Evolutionary conservation across 2,329 filamentous ascomycete genomes (phyloP).

Genomic region (Aureobasidium namibiae): DNA sequence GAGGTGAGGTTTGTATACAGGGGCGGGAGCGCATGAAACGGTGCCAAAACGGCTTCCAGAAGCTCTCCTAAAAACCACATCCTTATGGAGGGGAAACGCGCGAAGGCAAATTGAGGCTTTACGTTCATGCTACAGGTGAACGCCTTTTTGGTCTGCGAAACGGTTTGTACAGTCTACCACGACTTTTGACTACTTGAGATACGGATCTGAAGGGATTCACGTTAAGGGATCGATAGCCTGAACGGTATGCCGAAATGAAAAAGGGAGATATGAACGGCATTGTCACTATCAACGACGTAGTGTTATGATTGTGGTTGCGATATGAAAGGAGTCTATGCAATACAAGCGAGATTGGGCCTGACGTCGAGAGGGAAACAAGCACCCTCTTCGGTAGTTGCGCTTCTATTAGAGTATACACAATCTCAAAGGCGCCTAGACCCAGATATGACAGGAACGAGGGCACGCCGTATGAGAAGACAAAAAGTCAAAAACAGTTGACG

Average conservation of each 20-base stretch:
- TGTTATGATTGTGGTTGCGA: conserved; percentile 8
- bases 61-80: background rate
- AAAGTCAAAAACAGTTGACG: background rate
- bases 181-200: background rate
- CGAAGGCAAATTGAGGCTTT: background rate
- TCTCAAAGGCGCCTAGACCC: background rate
- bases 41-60: conserved; percentile 6
- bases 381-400: background rate
- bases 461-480: background rate
- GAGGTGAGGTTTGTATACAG: background rate
- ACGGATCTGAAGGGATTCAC: background rate
- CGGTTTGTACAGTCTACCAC: conserved; percentile 1
- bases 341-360: conserved; percentile 3
- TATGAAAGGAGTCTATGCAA: conserved; percentile 6
- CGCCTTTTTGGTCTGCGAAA: conserved; percentile 2
- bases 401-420: conserved; percentile 3
- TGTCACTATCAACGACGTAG: background rate
- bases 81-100: background rate
- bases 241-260: conserved; percentile 12
- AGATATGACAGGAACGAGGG: background rate
- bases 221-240: conserved; percentile 10
- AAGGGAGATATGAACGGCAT: conserved; percentile 11
- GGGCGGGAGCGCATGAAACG: background rate
- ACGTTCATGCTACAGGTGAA: background rate
- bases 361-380: background rate